A percentile compares a stretch with the other conserved stretches of the same genome.
These are phyloP conservation scores for Backusella luteola DNA, from an alignment of 192 early-diverging fungal genomes.

Conservation along the genomic window DNA sequence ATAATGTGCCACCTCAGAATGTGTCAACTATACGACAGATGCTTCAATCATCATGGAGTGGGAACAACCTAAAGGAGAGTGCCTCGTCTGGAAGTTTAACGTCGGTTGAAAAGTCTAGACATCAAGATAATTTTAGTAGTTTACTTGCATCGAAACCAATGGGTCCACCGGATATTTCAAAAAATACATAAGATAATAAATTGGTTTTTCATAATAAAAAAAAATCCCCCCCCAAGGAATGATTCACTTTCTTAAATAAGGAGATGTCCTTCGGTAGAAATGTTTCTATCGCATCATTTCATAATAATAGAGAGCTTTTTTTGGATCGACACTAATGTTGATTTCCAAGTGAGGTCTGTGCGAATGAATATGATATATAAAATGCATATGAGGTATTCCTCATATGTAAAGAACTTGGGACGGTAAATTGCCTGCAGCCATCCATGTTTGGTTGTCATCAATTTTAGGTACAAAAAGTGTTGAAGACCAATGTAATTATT, in stretches of 20 bases:
- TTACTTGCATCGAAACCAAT: neutral
- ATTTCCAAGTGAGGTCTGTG: neutral
- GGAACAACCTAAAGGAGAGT: slow-evolving; percentile 13
- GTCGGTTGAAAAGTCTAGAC: neutral
- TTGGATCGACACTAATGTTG: neutral
- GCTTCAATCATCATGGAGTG: slow-evolving; percentile 29
- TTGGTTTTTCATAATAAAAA: neutral
- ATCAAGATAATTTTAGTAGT: neutral
- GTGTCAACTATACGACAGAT: slow-evolving; percentile 21
- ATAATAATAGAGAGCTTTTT: neutral
- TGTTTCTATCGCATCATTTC: neutral
- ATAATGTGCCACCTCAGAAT: neutral
- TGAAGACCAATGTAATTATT: too few species aligned
- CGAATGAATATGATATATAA: neutral
- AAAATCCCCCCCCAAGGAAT: too few species aligned
- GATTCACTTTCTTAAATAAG: too few species aligned
- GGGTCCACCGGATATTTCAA: neutral
- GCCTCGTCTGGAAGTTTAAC: slow-evolving; percentile 8
- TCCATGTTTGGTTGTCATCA: too few species aligned
- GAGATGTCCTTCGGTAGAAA: neutral
- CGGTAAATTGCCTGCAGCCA: neutral
- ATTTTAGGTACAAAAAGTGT: too few species aligned
- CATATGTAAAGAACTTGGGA: neutral
- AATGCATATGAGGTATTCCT: neutral
- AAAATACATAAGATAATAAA: neutral